phyloP scores from a whole-genome alignment of 2,329 filamentous ascomycete species.

The Didymella segeticola region DNA sequence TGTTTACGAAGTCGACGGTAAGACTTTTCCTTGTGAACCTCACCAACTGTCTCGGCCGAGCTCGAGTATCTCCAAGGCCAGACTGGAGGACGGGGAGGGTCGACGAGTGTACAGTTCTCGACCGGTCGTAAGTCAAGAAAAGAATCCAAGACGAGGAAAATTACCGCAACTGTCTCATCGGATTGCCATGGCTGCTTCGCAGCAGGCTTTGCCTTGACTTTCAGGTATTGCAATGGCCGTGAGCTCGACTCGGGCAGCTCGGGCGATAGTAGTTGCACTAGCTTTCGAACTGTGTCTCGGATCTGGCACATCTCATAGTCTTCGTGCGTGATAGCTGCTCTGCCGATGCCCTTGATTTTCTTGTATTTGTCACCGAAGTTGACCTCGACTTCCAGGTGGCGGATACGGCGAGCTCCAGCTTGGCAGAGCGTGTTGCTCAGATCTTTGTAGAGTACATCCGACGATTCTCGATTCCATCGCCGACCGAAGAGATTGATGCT shows the following conservation, averaged over 20 bases:
- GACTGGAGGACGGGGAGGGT: not conserved
- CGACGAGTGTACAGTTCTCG: not conserved
- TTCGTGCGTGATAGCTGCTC: not conserved
- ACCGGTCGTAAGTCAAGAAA: conserved; percentile 9
- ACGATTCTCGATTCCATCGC: not conserved
- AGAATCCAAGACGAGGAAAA: conserved; percentile 16
- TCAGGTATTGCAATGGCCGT: not conserved
- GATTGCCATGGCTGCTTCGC: conserved; percentile 1
- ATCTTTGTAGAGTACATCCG: not conserved
- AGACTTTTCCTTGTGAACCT: not conserved
- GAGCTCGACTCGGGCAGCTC: not conserved
- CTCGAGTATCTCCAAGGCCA: not conserved
- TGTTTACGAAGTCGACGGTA: conserved; percentile 1
- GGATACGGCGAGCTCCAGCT: conserved; percentile 2
- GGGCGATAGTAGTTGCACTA: not conserved
- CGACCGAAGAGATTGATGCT: conserved; percentile 2
- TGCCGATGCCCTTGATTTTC: not conserved
- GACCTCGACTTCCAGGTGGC: conserved; percentile 2
- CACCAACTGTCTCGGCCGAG: not conserved
- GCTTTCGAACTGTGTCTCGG: conserved; percentile 13
- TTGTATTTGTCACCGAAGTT: not conserved
- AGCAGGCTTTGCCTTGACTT: not conserved
- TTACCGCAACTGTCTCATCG: conserved; percentile 11
- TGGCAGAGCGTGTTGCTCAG: conserved; percentile 1
- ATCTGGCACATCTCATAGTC: conserved; percentile 13